Conservation (phyloP, 208 protist genomes). For the Herpetomonas muscarum region DNA sequence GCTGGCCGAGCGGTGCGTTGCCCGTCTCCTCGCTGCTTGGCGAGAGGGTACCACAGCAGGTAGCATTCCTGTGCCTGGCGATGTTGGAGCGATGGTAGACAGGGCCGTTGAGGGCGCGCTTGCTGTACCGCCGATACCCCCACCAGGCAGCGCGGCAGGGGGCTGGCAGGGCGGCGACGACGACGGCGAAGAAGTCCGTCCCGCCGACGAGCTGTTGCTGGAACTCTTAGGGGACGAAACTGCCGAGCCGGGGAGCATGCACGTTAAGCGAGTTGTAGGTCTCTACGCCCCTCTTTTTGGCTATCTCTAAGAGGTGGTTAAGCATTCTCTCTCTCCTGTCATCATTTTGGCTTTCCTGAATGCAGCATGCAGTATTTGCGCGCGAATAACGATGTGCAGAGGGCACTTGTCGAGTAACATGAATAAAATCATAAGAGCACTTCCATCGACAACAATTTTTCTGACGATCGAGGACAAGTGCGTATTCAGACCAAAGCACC, state of each 20-base stretch:
- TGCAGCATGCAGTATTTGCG: too few species aligned
- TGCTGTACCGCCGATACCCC: not conserved
- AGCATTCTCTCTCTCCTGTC: not conserved
- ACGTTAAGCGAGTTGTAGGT: slow-evolving; percentile 32
- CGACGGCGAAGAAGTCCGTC: slow-evolving; percentile 16
- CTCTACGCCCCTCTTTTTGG: slow-evolving; percentile 34
- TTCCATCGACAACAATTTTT: too few species aligned
- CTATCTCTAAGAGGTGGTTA: too few species aligned
- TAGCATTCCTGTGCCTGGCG: not conserved
- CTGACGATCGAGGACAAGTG: too few species aligned
- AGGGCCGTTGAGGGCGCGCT: not conserved
- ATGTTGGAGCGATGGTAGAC: not conserved
- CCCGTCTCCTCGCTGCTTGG: slow-evolving; percentile 32
- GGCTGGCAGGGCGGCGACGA: slow-evolving; percentile 6
- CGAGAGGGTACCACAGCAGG: not conserved
- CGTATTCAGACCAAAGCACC: too few species aligned
- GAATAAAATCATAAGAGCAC: too few species aligned
- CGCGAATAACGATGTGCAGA: too few species aligned
- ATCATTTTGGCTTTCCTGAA: not conserved
- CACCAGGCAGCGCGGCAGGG: too few species aligned
- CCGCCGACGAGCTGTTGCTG: slow-evolving; percentile 48
- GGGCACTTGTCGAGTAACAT: too few species aligned
- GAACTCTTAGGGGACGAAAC: slow-evolving; percentile 62
- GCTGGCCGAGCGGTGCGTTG: slow-evolving; percentile 23
- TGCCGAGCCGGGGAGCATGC: slow-evolving; percentile 20